A percentile compares a stretch with the other conserved stretches of the same genome.
Conservation (phyloP, 1,284 basidiomycete genomes). For the Moniliophthora roreri region DNA sequence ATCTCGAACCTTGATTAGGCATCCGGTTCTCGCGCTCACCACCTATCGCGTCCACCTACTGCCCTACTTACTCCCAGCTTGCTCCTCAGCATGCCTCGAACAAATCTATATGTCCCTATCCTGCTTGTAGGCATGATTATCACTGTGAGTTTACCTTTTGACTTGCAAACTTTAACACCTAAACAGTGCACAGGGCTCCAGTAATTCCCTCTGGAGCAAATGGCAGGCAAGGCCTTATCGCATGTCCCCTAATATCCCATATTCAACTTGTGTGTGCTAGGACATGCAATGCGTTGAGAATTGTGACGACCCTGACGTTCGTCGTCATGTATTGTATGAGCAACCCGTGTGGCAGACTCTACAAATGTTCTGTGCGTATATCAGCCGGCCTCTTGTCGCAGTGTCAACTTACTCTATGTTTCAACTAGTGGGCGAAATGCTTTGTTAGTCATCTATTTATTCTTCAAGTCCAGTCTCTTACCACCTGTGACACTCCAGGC, state of each 20-base stretch:
- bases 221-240: slow-evolving; percentile 57
- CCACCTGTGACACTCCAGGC: slow-evolving; percentile 44
- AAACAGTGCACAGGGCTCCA: slow-evolving; percentile 55
- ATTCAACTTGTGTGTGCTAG: slow-evolving; percentile 34
- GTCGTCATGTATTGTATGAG: slow-evolving; percentile 73
- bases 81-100: slow-evolving; percentile 39
- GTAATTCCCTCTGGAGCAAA: slow-evolving; percentile 80
- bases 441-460: slow-evolving; percentile 60
- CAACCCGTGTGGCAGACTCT: slow-evolving; percentile 94
- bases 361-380: slow-evolving; percentile 84
- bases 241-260: slow-evolving; percentile 7
- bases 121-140: slow-evolving; percentile 77
- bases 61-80: slow-evolving; percentile 7
- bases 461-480: slow-evolving; percentile 26
- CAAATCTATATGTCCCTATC: slow-evolving; percentile 46
- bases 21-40: too few species aligned
- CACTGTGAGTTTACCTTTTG: slow-evolving; percentile 46
- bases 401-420: slow-evolving; percentile 19
- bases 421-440: slow-evolving; percentile 80
- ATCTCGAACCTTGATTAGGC: too few species aligned
- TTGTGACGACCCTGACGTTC: slow-evolving; percentile 61
- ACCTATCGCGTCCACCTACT: too few species aligned
- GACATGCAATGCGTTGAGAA: slow-evolving; percentile 97
- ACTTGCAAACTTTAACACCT: not conserved
- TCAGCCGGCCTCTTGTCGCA: slow-evolving; percentile 17